Evolutionary conservation across 495 filamentous ascomycete genomes (phyloP), one percentile per base, ranked within the genome.

Genomic region (Xylaria longipes): DNA sequence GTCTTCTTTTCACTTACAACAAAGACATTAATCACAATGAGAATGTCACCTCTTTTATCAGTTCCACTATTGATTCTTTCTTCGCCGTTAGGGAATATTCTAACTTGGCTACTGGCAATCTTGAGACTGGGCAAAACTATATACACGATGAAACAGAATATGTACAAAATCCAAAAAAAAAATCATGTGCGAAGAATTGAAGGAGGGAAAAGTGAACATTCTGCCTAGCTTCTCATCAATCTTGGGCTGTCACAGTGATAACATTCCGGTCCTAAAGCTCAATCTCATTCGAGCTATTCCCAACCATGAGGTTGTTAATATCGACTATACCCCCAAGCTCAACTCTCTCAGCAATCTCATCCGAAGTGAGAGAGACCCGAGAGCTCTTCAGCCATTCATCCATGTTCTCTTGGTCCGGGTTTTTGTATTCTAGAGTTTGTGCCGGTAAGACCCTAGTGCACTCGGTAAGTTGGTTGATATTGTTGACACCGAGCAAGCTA

Each of bases 391-490:
- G 48, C 73, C 73, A 77, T 39, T 72, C 50, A 48, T 73, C 54
- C 31, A 77, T 64, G 17, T 43, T 37, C 27, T 27, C 60, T 43
- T 77, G 75, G 50, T 77, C 75, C 20, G 69, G 69, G 33, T 67
- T 71, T 17, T 39, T 67, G 70, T 50, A 74, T 12, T 37, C 48
- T 11, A 27, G 46, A 29, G 69, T 66, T 68, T 50, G 48, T 62
- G 74, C 50, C 27, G 82, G 82, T 11, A 84, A 71, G n/a, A 76
- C 79, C 45, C 78, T 77, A 5, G 81, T 82, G 78, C 82, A 84
- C 58, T 84, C 82, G 14, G 71, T 78, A 22, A 84, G 71, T 31
- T 72, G 72, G 76, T 84, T 84, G 77, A 83, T 83, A 68, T 81
- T 83, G 57, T 83, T 81, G 0, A 84, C 82, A 46, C 82, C 82